These are phyloP conservation scores for Suillus subaureus DNA, from an alignment of 768 basidiomycete genomes.

Conservation along the genomic window DNA sequence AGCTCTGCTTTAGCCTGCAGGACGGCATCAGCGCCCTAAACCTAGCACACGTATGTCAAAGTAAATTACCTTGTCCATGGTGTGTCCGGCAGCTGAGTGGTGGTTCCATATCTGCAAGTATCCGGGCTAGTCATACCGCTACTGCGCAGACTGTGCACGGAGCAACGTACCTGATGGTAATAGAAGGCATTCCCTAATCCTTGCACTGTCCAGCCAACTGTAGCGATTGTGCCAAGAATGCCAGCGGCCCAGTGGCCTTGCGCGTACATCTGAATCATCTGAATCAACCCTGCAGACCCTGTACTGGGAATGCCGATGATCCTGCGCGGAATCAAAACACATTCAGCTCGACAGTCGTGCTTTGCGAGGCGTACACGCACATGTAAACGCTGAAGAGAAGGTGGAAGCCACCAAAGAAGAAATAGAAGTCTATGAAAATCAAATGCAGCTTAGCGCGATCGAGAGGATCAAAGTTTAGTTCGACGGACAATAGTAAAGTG, in stretches of 20 bases:
- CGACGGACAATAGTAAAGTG: slow-evolving; percentile 86
- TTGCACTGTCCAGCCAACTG: slow-evolving; percentile 87
- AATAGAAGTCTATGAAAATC: slow-evolving; percentile 76
- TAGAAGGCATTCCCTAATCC: slow-evolving; percentile 80
- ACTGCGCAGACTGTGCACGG: slow-evolving; percentile 18
- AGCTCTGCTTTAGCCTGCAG: slow-evolving; percentile 80
- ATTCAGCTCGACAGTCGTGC: slow-evolving; percentile 24
- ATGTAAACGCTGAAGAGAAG: slow-evolving; percentile 91
- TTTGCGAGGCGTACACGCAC: slow-evolving; percentile 45
- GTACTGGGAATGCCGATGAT: slow-evolving; percentile 95
- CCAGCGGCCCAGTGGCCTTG: slow-evolving; percentile 76
- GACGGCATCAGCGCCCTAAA: slow-evolving; percentile 17
- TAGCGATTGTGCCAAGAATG: slow-evolving; percentile 78
- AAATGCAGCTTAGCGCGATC: slow-evolving; percentile 14
- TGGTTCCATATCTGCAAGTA: slow-evolving; percentile 68
- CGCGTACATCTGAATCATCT: slow-evolving; percentile 82
- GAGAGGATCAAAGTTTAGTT: slow-evolving; percentile 27
- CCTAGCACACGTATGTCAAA: neutral
- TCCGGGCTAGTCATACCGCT: slow-evolving; percentile 10
- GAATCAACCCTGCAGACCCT: slow-evolving; percentile 93
- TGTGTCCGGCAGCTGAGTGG: slow-evolving; percentile 83
- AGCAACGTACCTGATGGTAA: slow-evolving; percentile 65
- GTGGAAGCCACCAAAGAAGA: slow-evolving; percentile 96
- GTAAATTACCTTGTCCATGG: slow-evolving; percentile 72
- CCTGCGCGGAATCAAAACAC: slow-evolving; percentile 46